phyloP scores from a whole-genome alignment of 345 rosid genomes.

The Lumnitzera littorea region DNA sequence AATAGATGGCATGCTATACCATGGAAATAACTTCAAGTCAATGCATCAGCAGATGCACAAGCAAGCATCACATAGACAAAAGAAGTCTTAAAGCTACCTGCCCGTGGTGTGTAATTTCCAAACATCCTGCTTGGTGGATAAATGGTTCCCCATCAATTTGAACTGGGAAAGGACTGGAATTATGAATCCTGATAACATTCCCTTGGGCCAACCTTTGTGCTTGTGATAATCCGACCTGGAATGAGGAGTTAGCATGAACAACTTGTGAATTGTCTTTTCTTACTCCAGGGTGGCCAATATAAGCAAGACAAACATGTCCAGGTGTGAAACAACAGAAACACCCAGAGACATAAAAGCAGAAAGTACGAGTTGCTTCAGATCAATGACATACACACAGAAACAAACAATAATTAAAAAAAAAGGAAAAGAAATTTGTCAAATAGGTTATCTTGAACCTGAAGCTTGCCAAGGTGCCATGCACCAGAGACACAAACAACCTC shows the following conservation, averaged over 20 bases:
- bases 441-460: conserved; percentile 43
- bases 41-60: background rate
- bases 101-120: conserved; percentile 62
- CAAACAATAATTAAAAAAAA: background rate
- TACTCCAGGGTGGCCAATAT: too few relatives aligned
- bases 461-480: conserved; percentile 90
- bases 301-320: too few relatives aligned
- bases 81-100: conserved; percentile 29
- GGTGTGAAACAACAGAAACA: too few relatives aligned
- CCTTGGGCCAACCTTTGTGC: conserved; percentile 70
- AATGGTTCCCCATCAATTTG: conserved; percentile 74
- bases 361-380: background rate
- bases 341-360: background rate
- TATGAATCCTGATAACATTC: conserved; percentile 44
- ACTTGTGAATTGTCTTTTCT: too few relatives aligned
- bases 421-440: background rate
- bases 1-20: too few relatives aligned
- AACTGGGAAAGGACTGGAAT: conserved; percentile 54
- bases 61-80: background rate
- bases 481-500: conserved; percentile 79
- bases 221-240: conserved; percentile 60
- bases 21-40: too few relatives aligned
- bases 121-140: conserved; percentile 58
- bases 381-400: background rate
- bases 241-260: too few relatives aligned